phyloP scores from a whole-genome alignment of 2,329 filamentous ascomycete species.

The Fusarium poae region DNA sequence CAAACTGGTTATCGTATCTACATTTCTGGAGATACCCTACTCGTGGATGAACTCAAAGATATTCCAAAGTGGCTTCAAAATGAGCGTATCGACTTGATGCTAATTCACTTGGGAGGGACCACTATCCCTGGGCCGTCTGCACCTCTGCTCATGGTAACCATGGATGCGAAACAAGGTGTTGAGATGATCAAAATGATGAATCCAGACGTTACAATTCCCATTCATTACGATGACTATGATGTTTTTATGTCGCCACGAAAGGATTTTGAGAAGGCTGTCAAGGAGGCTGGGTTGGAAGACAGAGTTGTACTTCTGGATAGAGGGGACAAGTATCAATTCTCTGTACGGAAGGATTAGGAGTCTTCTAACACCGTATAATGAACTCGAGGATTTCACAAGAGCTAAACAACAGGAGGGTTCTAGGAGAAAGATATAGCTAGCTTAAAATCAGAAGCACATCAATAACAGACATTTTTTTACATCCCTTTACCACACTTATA shows the following conservation, averaged over 20 bases:
- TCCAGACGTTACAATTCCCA: slow-evolving; percentile 72
- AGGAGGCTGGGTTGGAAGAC: slow-evolving; percentile 62
- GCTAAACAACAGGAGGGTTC: background rate
- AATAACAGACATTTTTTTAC: background rate
- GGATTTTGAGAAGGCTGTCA: slow-evolving; percentile 70
- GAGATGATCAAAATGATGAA: slow-evolving; percentile 70
- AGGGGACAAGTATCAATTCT: slow-evolving; percentile 34
- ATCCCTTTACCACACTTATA: background rate
- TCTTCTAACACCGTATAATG: fast-evolving
- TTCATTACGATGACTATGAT: slow-evolving; percentile 75
- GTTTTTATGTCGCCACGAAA: slow-evolving; percentile 70
- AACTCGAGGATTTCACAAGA: background rate
- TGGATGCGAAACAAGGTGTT: slow-evolving; percentile 74
- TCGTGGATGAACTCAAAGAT: slow-evolving; percentile 67
- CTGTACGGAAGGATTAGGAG: background rate
- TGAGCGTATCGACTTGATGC: slow-evolving; percentile 73
- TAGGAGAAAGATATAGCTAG: background rate
- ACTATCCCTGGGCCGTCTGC: slow-evolving; percentile 71
- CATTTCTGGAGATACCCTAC: slow-evolving; percentile 74
- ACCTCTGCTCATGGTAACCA: slow-evolving; percentile 75
- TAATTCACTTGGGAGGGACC: slow-evolving; percentile 74
- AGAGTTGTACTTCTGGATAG: slow-evolving; percentile 71
- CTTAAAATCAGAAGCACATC: background rate
- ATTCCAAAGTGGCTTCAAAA: slow-evolving; percentile 68
- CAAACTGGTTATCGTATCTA: slow-evolving; percentile 70